These are phyloP conservation scores for Spergularia bocconei DNA, from an alignment of 148 eudicot genomes.

Conservation along the genomic window DNA sequence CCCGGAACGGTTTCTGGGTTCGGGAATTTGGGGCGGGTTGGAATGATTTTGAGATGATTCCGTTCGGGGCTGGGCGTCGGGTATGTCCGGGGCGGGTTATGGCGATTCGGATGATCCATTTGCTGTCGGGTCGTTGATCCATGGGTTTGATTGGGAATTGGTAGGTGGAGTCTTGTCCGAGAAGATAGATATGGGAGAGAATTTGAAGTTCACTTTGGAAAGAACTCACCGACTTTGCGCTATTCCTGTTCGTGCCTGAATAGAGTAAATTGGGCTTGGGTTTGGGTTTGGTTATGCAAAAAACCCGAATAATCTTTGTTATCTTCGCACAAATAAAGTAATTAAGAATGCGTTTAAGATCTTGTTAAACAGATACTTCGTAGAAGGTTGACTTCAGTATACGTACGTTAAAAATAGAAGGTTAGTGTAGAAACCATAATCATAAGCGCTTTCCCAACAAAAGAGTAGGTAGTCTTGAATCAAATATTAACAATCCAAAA, in stretches of 20 bases:
- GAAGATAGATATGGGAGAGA: slow-evolving; percentile 15
- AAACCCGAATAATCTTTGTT: no score
- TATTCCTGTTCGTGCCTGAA: neutral
- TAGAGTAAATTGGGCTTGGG: no score
- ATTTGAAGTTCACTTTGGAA: slow-evolving; percentile 8
- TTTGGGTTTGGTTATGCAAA: no score
- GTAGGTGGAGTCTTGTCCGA: neutral
- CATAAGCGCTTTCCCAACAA: no score
- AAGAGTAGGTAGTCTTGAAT: no score
- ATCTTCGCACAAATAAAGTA: no score
- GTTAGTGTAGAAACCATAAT: no score
- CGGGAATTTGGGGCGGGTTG: slow-evolving; percentile 7
- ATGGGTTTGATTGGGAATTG: slow-evolving; percentile 20
- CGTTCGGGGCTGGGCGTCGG: slow-evolving; percentile 18
- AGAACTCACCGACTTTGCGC: slow-evolving; percentile 14
- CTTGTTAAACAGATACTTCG: no score
- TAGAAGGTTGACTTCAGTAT: no score
- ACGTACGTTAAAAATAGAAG: no score
- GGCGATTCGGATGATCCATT: slow-evolving; percentile 22
- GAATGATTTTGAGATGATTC: slow-evolving; percentile 13
- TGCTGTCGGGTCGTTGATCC: slow-evolving; percentile 18
- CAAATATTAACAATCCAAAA: no score
- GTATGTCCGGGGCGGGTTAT: slow-evolving; percentile 20
- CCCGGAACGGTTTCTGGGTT: slow-evolving; percentile 15
- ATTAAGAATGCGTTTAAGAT: no score